These are phyloP conservation scores for Salix udensis DNA, from an alignment of 345 rosid genomes.

Conservation along the genomic window DNA sequence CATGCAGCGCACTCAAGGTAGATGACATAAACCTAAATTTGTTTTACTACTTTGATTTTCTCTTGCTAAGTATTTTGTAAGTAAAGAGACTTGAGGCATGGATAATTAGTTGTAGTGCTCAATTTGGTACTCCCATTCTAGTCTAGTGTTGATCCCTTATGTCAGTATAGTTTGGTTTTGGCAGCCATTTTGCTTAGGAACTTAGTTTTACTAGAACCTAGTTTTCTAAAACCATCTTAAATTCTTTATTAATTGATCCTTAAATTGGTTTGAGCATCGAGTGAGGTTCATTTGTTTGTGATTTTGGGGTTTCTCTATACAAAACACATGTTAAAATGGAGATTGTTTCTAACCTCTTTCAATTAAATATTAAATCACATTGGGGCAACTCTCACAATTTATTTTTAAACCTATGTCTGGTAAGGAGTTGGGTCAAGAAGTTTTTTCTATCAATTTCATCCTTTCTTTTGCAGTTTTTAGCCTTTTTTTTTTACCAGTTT, in stretches of 20 bases:
- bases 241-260: neutral
- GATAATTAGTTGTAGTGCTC: neutral
- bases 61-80: slow-evolving; percentile 32
- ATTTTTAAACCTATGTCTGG: neutral
- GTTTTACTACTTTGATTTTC: slow-evolving; percentile 36
- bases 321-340: slow-evolving; percentile 10
- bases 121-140: neutral
- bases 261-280: slow-evolving; percentile 4
- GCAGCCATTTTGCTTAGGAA: neutral
- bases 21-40: slow-evolving; percentile 77
- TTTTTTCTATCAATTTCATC: neutral
- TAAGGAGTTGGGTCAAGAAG: neutral
- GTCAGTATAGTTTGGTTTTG: neutral
- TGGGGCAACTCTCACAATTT: neutral
- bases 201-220: neutral
- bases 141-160: neutral
- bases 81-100: slow-evolving; percentile 20
- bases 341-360: slow-evolving; percentile 4
- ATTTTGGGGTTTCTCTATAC: slow-evolving; percentile 14
- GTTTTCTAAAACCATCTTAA: neutral
- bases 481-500: neutral
- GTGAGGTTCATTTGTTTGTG: slow-evolving; percentile 14
- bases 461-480: too few species aligned
- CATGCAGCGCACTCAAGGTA: slow-evolving; percentile 85
- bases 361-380: neutral